Evolutionary conservation across 2,329 filamentous ascomycete species (phyloP).

Genomic region (Epichloe baconii): DNA sequence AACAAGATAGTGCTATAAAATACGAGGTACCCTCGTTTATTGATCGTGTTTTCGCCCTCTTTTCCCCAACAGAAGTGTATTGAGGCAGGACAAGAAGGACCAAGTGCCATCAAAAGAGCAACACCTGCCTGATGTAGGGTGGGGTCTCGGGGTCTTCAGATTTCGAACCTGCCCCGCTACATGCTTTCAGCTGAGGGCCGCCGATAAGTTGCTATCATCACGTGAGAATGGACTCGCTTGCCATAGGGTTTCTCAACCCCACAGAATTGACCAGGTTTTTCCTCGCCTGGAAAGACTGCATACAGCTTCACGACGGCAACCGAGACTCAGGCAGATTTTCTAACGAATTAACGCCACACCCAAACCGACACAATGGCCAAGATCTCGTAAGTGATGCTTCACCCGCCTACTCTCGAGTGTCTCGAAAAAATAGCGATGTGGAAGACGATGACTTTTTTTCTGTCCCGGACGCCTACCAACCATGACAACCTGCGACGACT

Average conservation of each 20-base stretch:
- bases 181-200: neutral
- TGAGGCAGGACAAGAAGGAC: too few species aligned
- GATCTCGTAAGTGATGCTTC: conserved; percentile 39
- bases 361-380: conserved; percentile 48
- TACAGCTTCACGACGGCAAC: conserved; percentile 20
- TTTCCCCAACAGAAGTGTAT: too few species aligned
- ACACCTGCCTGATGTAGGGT: neutral
- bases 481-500: neutral
- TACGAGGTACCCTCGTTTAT: too few species aligned
- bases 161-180: neutral
- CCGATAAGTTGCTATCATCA: conserved; percentile 18
- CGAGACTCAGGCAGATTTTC: conserved; percentile 23
- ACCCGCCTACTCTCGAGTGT: conserved; percentile 10
- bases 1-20: too few species aligned
- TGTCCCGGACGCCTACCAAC: neutral
- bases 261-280: conserved; percentile 23
- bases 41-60: too few species aligned
- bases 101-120: too few species aligned
- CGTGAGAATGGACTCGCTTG: conserved; percentile 20
- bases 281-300: conserved; percentile 19
- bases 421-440: conserved; percentile 5
- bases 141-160: neutral
- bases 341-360: conserved; percentile 28
- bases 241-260: conserved; percentile 28
- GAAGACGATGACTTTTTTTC: conserved; percentile 9